Conservation (phyloP, 768 basidiomycete species). For the Cytidiella melzeri region DNA sequence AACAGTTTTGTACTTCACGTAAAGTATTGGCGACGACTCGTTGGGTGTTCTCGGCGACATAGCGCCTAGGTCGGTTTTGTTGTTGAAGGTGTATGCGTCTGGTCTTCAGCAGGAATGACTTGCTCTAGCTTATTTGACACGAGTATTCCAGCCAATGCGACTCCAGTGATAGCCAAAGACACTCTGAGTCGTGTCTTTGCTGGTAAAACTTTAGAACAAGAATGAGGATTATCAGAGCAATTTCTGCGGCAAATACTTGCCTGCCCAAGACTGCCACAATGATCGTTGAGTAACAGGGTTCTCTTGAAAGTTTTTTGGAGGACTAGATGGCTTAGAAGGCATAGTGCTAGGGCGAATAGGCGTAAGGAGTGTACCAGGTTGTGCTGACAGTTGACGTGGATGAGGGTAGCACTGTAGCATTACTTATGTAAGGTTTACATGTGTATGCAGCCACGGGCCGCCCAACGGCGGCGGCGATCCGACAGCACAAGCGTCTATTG, state of each 20-base stretch:
- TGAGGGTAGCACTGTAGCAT: too few relatives aligned
- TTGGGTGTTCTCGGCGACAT: background rate
- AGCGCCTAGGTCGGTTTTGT: background rate
- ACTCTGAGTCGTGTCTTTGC: slow-evolving; percentile 27
- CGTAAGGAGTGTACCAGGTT: too few relatives aligned
- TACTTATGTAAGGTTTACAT: too few relatives aligned
- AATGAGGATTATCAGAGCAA: background rate
- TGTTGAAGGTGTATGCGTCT: too few relatives aligned
- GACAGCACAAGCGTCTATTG: too few relatives aligned
- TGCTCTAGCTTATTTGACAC: slow-evolving; percentile 27
- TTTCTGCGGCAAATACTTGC: slow-evolving; percentile 6
- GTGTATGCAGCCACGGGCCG: too few relatives aligned
- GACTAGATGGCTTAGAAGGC: slow-evolving; percentile 9
- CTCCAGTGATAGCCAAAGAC: slow-evolving; percentile 26
- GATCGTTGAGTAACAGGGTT: slow-evolving; percentile 18
- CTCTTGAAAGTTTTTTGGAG: slow-evolving; percentile 13
- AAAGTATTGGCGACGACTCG: background rate
- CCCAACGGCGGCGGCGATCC: too few relatives aligned
- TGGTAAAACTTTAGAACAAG: slow-evolving; percentile 22
- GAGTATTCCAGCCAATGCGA: slow-evolving; percentile 25
- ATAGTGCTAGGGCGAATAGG: too few relatives aligned
- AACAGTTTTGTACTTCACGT: background rate
- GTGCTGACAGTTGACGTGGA: too few relatives aligned
- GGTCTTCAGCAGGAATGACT: slow-evolving; percentile 14
- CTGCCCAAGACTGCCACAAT: slow-evolving; percentile 23